phyloP scores from a whole-genome alignment of 768 basidiomycete species.

The Collybia sordida region DNA sequence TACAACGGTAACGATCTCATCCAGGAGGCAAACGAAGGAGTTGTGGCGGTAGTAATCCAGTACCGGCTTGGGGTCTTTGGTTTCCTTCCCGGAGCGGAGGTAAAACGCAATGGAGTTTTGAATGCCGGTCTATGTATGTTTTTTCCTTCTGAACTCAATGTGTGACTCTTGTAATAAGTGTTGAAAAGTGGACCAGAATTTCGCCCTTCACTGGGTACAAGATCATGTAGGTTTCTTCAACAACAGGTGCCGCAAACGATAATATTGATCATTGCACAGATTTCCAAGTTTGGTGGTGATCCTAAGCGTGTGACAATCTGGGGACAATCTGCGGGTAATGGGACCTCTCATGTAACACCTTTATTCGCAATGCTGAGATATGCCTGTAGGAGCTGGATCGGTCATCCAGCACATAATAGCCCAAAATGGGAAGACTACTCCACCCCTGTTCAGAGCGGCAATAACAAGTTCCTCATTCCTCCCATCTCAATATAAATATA shows the following conservation, averaged over 20 bases:
- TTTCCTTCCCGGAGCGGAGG: slow-evolving; percentile 42
- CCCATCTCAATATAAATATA: slow-evolving; percentile 45
- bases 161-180: not conserved
- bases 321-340: slow-evolving; percentile 52
- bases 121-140: slow-evolving; percentile 48
- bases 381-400: slow-evolving; percentile 41
- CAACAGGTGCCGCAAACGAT: not conserved
- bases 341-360: not conserved
- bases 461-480: slow-evolving; percentile 47
- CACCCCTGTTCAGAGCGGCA: slow-evolving; percentile 41
- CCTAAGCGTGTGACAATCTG: slow-evolving; percentile 49
- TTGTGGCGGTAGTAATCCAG: slow-evolving; percentile 39
- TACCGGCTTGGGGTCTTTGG: slow-evolving; percentile 46
- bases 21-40: slow-evolving; percentile 28
- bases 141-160: not conserved
- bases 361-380: not conserved
- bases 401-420: slow-evolving; percentile 51
- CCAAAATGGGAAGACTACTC: slow-evolving; percentile 41
- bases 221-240: slow-evolving; percentile 29
- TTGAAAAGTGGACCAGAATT: slow-evolving; percentile 41
- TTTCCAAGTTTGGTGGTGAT: slow-evolving; percentile 59
- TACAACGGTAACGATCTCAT: slow-evolving; percentile 30
- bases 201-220: slow-evolving; percentile 45
- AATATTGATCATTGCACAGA: slow-evolving; percentile 22
- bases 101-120: slow-evolving; percentile 40